A percentile compares a stretch with the other conserved stretches of the same genome.
Conservation (phyloP, 2,329 filamentous ascomycete genomes). For the Penicillium sp. region DNA sequence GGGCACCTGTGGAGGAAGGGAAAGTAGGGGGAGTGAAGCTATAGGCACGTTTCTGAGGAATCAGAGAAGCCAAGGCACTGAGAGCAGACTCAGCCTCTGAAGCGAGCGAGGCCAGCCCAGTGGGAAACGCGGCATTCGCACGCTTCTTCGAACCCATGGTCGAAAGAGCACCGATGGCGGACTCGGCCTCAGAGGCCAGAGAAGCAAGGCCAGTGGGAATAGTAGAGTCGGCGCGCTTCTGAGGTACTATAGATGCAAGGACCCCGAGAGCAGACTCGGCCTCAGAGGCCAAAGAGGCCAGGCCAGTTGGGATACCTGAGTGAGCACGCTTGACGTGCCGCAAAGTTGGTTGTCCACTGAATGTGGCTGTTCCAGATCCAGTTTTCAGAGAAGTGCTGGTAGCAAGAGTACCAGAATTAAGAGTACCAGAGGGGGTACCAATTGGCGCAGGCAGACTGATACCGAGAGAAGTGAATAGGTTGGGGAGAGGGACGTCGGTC, state of each 20-base stretch:
- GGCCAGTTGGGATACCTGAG: slow-evolving; percentile 3
- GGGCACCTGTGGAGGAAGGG: not conserved
- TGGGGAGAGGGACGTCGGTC: slow-evolving; percentile 4
- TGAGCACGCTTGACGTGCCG: slow-evolving; percentile 6
- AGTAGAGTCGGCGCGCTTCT: slow-evolving; percentile 11
- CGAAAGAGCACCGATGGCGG: not conserved
- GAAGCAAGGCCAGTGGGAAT: slow-evolving; percentile 10
- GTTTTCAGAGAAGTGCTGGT: too few species aligned
- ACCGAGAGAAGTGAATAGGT: slow-evolving; percentile 4
- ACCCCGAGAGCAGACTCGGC: slow-evolving; percentile 4
- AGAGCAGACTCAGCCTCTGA: slow-evolving; percentile 5
- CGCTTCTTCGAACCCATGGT: slow-evolving; percentile 8
- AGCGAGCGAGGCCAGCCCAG: not conserved
- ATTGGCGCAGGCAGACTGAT: not conserved
- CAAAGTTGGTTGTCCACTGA: not conserved
- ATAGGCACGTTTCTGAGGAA: slow-evolving; percentile 5
- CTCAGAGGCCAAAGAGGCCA: slow-evolving; percentile 10
- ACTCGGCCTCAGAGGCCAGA: slow-evolving; percentile 6
- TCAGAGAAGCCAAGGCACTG: slow-evolving; percentile 4
- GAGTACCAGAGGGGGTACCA: not conserved
- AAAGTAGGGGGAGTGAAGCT: not conserved
- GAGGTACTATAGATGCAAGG: slow-evolving; percentile 2
- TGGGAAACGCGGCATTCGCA: slow-evolving; percentile 3
- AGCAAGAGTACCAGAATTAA: not conserved
- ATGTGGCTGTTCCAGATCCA: not conserved